Base-by-base conservation (phyloP, 176 grass and related monocot genomes). In the Rhynchospora tenuis region DNA sequence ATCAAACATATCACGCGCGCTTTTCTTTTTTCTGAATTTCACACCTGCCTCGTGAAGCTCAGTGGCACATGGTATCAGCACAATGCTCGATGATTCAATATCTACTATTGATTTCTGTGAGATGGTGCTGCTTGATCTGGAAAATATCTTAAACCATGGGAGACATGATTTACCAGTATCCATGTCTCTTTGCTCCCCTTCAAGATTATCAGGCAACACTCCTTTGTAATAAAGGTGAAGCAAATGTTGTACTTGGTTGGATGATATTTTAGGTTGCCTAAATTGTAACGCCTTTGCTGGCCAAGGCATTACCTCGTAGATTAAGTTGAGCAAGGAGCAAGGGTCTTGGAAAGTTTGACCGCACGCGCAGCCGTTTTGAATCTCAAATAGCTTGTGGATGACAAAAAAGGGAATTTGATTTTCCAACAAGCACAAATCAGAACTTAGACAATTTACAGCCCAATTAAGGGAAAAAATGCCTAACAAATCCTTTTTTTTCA, bases 371-470 rank as follows among this genome's bases (percentile, higher is more conserved):
- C 1, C n/a, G 3, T 0, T 24, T 7, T 84, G 45, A 0, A 4
- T 2, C 13, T 87, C 3, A 0, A 81, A 81, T 1, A 90, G 28
- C 3, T 9, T 17, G 15, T 2, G 5, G 2, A 91, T 1, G 0
- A 38, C 33, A 38, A 2, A 38, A 38, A 38, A 38, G 33, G 33
- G 33, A 38, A 38, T 38, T 38, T 38, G 33, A 38, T 38, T 38
- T 38, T 38, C 33, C 33, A 38, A 3, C 33, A 38, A 38, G 33
- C 33, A 38, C 84, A 8, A 31, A 59, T 70, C 23, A 87, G 60
- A 2, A 85, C 85, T 16, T 87, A 78, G 66, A 84, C 85, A 7
- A 88, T 91, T 24, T 91, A 7, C 2, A 91, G 70, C 23, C 85
- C 57, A 3, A 91, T 43, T 17, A 91, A 20, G 22, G 87, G 86